Percentiles rank a stretch among this genome's conserved stretches.
Evolutionary conservation across 768 basidiomycete genomes (phyloP).

Genomic region (Tephrocybe sp.): DNA sequence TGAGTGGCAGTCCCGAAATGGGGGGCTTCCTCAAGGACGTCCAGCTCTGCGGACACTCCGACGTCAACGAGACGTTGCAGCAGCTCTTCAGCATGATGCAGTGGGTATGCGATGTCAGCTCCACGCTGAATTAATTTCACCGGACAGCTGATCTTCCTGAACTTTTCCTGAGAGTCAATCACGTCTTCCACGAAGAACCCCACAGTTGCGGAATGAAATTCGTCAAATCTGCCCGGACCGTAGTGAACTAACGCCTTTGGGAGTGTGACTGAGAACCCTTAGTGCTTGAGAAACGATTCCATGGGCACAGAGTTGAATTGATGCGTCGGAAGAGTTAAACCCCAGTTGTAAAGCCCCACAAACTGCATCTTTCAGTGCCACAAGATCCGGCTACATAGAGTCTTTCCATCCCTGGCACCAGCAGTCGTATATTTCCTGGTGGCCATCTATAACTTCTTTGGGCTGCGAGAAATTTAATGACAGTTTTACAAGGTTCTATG

Average conservation of each 20-base stretch:
- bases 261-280: constrained; percentile 16
- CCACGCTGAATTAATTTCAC: constrained; percentile 32
- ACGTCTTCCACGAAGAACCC: constrained; percentile 30
- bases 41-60: constrained; percentile 26
- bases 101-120: constrained; percentile 35
- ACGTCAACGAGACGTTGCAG: constrained; percentile 23
- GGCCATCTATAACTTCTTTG: constrained; percentile 29
- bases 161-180: constrained; percentile 18
- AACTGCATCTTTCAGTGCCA: constrained; percentile 5
- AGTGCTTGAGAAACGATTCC: constrained; percentile 17
- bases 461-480: constrained; percentile 22
- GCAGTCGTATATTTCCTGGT: constrained; percentile 29
- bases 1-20: constrained; percentile 38
- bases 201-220: constrained; percentile 31
- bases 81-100: constrained; percentile 26
- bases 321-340: constrained; percentile 24
- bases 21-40: constrained; percentile 28
- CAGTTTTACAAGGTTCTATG: not conserved
- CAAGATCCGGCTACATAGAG: constrained; percentile 1
- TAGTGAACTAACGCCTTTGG: constrained; percentile 25
- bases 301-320: constrained; percentile 6
- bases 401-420: constrained; percentile 11
- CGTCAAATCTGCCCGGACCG: constrained; percentile 25
- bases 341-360: constrained; percentile 25
- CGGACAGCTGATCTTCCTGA: constrained; percentile 29